Evolutionary conservation across 2,329 filamentous ascomycete genomes (phyloP), one percentile per base, ranked within the genome.

Genomic region (Fusarium nanum): DNA sequence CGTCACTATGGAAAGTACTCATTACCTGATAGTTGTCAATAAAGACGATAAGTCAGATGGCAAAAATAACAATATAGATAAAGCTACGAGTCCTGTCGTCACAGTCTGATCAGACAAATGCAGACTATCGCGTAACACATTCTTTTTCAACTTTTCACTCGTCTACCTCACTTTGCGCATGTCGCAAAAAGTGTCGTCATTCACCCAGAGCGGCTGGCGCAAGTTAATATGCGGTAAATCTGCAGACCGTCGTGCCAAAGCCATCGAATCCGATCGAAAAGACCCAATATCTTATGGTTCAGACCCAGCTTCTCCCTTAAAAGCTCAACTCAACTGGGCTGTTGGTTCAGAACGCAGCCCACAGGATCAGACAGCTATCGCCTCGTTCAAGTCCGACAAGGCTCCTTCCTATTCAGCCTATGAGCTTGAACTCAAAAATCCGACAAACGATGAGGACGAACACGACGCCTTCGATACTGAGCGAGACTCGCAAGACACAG

Each of bases 1-100:
- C 7, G 9, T 6, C 34, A 18, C 10, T 3, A n/a, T 37, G 4
- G 3, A 37, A 0, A 11, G 5, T 6, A 37, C 9, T 6, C 3
- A n/a, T 9, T 2, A 37, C 10, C 12, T 0, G 4, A 30, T 6
- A 37, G 18, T 11, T 18, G 16, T 2, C 9, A 11, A n/a, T 3
- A 11, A 37, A 37, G 18, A 37, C 3, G 16, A 18, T 10, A 37
- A 37, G 9, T 37, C 16, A 0, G 3, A 18, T 37, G 32, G 2
- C 32, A 28, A 12, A 1, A 3, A 28, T 12, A 2, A 28, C 11
- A 6, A 6, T 28, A 13, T 28, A 28, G 28, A 28, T 28, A 28
- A 28, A 28, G 11, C 28, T 28, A 28, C 28, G 11, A 28, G 28
- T 28, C 28, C 5, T 13, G 5, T 28, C 5, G 28, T 28, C 12